Conservation (phyloP, 73 alveolate species). For the Uronychia binucleata region DNA sequence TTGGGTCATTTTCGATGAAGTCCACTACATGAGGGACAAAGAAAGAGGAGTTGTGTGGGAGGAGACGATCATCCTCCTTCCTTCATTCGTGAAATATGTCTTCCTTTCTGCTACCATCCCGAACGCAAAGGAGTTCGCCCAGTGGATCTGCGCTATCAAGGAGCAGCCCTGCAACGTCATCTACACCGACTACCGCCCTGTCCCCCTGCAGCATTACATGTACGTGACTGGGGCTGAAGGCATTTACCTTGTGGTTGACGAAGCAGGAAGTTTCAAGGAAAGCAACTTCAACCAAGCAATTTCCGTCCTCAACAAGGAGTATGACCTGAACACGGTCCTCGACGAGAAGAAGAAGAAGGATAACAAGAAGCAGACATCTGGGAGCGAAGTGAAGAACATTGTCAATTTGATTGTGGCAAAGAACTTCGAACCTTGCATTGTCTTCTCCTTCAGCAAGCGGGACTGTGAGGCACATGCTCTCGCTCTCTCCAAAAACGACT, state of each 20-base stretch:
- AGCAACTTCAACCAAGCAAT: slow-evolving; percentile 97
- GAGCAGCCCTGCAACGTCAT: slow-evolving; percentile 99
- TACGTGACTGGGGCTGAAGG: slow-evolving; percentile 98
- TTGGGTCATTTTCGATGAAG: slow-evolving; percentile 99
- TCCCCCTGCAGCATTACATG: slow-evolving; percentile 97
- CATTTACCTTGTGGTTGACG: slow-evolving; percentile 95
- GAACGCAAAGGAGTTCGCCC: slow-evolving; percentile 99
- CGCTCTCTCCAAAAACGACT: slow-evolving; percentile 89
- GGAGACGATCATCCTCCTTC: slow-evolving; percentile 97
- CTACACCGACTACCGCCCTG: slow-evolving; percentile 99
- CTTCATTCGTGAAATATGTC: slow-evolving; percentile 92
- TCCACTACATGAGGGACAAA: slow-evolving; percentile 99
- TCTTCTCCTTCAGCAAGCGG: slow-evolving; percentile 97
- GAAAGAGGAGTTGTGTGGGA: slow-evolving; percentile 99
- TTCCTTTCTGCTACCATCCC: slow-evolving; percentile 99
- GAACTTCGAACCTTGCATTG: slow-evolving; percentile 93
- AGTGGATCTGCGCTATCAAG: slow-evolving; percentile 97
- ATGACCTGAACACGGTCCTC: slow-evolving; percentile 61
- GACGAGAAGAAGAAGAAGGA: slow-evolving; percentile 70
- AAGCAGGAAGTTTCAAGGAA: slow-evolving; percentile 96
- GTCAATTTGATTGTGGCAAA: slow-evolving; percentile 79
- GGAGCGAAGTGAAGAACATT: slow-evolving; percentile 78
- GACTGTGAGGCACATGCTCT: slow-evolving; percentile 98
- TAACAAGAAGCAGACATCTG: slow-evolving; percentile 63
- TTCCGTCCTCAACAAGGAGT: slow-evolving; percentile 80